These are phyloP conservation scores for Delphinella strobiligena DNA, from an alignment of 2,329 filamentous ascomycete genomes.

Conservation along the genomic window DNA sequence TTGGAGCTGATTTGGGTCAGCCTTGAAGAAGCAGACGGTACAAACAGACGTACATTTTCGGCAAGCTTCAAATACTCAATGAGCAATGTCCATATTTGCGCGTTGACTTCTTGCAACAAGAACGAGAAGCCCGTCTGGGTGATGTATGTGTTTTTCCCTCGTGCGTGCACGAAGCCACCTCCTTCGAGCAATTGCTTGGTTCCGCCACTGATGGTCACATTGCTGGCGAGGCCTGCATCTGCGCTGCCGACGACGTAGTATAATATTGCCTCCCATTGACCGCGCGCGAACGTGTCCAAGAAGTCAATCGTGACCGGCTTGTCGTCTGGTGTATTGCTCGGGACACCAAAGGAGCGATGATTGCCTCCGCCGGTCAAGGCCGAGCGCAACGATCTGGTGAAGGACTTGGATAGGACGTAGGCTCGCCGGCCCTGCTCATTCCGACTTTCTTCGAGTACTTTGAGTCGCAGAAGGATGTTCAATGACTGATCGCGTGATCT, in stretches of 20 bases:
- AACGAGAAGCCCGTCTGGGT: slow-evolving; percentile 93
- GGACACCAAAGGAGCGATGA: slow-evolving; percentile 83
- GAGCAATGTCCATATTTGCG: slow-evolving; percentile 91
- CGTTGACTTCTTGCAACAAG: slow-evolving; percentile 85
- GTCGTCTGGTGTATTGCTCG: slow-evolving; percentile 53
- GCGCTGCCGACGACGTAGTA: slow-evolving; percentile 86
- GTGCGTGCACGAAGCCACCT: slow-evolving; percentile 62
- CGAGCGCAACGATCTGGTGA: slow-evolving; percentile 69
- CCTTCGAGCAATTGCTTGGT: slow-evolving; percentile 76
- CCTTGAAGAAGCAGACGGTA: slow-evolving; percentile 6
- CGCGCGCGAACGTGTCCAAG: slow-evolving; percentile 73
- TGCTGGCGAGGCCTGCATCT: slow-evolving; percentile 38
- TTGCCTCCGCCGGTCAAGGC: slow-evolving; percentile 79
- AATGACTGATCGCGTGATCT: slow-evolving; percentile 77
- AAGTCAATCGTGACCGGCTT: slow-evolving; percentile 55
- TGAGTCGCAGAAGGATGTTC: slow-evolving; percentile 68
- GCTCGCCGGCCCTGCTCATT: slow-evolving; percentile 48
- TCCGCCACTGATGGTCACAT: slow-evolving; percentile 44
- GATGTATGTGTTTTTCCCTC: slow-evolving; percentile 50
- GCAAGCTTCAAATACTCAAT: slow-evolving; percentile 86
- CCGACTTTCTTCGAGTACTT: slow-evolving; percentile 58
- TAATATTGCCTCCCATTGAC: slow-evolving; percentile 90
- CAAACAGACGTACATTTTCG: slow-evolving; percentile 24
- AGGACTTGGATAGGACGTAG: slow-evolving; percentile 68
- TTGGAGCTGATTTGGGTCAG: slow-evolving; percentile 39